Conservation (phyloP, 73 alveolate genomes). For the Effrenium voratum region DNA sequence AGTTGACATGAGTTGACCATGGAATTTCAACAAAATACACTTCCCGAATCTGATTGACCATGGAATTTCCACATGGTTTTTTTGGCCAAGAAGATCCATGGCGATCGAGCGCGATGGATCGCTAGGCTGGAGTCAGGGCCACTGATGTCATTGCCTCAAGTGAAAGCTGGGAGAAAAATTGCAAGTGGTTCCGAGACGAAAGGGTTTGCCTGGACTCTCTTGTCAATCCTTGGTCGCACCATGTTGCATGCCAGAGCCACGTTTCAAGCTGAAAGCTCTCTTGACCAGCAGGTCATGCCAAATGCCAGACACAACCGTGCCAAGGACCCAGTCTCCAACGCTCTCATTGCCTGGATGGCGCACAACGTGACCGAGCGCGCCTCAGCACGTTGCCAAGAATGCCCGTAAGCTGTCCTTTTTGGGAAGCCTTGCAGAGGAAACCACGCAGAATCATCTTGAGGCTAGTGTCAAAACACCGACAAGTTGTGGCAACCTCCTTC, state of each 20-base stretch:
- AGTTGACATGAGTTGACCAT: not conserved
- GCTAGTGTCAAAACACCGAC: not conserved
- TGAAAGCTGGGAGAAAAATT: not conserved
- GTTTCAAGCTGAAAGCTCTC: not conserved
- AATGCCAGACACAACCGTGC: not conserved
- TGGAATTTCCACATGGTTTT: not conserved
- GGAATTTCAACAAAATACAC: not conserved
- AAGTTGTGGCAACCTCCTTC: not conserved
- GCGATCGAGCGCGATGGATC: not conserved
- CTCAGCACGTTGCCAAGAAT: not conserved
- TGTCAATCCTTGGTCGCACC: not conserved
- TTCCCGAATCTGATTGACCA: not conserved
- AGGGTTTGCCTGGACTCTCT: not conserved
- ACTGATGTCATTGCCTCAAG: conserved; percentile 2
- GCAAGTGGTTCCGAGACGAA: not conserved
- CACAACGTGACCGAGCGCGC: conserved; percentile 38
- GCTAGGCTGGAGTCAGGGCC: conserved; percentile 53
- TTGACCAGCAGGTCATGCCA: not conserved
- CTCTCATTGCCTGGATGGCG: conserved; percentile 72
- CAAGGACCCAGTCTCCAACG: conserved; percentile 77
- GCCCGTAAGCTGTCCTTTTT: not conserved
- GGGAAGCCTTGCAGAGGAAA: not conserved
- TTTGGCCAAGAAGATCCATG: not conserved
- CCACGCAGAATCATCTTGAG: not conserved
- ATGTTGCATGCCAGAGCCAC: not conserved